Base-by-base conservation (phyloP, 208 protist genomes). In the Eutreptiella sp. region DNA sequence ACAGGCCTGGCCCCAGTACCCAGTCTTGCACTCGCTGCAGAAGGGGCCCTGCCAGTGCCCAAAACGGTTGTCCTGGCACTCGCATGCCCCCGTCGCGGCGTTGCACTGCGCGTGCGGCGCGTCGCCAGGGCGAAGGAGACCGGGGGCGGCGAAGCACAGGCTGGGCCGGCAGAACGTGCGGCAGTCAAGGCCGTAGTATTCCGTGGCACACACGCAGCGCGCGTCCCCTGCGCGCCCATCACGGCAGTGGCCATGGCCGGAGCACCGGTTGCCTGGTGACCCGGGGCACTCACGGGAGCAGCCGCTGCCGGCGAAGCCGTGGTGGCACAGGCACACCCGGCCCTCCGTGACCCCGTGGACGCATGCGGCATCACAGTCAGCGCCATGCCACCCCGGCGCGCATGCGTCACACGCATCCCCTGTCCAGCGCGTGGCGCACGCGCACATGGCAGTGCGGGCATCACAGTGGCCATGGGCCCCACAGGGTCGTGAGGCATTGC, bases 51-150 rank as follows among this genome's bases (percentile, higher is more conserved):
- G n/a, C n/a, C n/a, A n/a, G n/a, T n/a, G n/a, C n/a, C n/a, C n/a
- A n/a, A n/a, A n/a, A n/a, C n/a, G n/a, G n/a, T n/a, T n/a, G n/a
- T n/a, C n/a, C 16, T 23, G 46, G 53, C 58, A 64, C 53, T 61
- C 48, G 53, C 58, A 64, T 16, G 9, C 9, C 9, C 58, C 58
- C 7, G 58, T 61, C 9, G 58, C 63, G 11, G 58, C 50, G 58
- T 63, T 64, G 53, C 58, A 64, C 29, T 64, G 43, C 16, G 26
- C 58, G n/a, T n/a, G n/a, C n/a, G n/a, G n/a, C n/a, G n/a, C n/a
- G n/a, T n/a, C n/a, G n/a, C n/a, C n/a, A n/a, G n/a, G n/a, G n/a
- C n/a, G 14, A n/a, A n/a, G n/a, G n/a, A n/a, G n/a, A 7, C 46
- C 42, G 42, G 42, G 53, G 11, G 23, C 42, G 24, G n/a, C 24